A percentile compares a stretch with the other conserved stretches of the same genome.
Conservation (phyloP, 169 alveolate genomes). For the Amoebophrya sp. region DNA sequence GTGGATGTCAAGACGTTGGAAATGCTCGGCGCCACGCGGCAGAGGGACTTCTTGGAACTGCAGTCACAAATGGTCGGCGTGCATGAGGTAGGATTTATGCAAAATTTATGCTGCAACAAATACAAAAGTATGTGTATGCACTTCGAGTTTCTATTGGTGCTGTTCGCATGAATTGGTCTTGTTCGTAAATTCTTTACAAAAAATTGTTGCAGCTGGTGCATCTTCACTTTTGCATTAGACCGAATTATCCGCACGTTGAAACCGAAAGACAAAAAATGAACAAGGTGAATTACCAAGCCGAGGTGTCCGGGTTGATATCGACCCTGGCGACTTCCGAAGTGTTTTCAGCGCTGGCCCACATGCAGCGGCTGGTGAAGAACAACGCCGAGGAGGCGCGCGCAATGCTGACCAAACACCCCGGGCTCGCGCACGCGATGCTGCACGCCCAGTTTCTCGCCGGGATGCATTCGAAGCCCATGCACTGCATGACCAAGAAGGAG, state of each 20-base stretch:
- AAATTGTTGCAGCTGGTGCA: too few species aligned
- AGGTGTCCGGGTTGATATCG: background rate
- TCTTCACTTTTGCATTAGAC: too few species aligned
- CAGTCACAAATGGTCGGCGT: background rate
- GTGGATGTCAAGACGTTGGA: background rate
- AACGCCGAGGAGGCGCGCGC: background rate
- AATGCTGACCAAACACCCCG: background rate
- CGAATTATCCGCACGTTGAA: too few species aligned
- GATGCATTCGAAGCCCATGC: background rate
- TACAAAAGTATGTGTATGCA: too few species aligned
- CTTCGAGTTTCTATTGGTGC: too few species aligned
- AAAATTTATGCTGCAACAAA: too few species aligned
- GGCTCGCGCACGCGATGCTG: background rate
- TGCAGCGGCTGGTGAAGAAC: background rate
- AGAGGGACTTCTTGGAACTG: background rate
- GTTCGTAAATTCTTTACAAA: too few species aligned
- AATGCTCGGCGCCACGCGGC: constrained; percentile 3
- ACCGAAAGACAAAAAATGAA: too few species aligned
- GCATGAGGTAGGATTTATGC: constrained; percentile 18
- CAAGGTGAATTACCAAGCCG: constrained; percentile 18
- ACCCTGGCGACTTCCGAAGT: background rate
- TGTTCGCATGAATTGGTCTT: too few species aligned
- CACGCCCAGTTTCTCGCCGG: constrained; percentile 2
- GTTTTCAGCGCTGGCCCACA: background rate
- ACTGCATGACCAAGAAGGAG: background rate